phyloP scores from a whole-genome alignment of 768 basidiomycete genomes.

The Boletus fagicola region DNA sequence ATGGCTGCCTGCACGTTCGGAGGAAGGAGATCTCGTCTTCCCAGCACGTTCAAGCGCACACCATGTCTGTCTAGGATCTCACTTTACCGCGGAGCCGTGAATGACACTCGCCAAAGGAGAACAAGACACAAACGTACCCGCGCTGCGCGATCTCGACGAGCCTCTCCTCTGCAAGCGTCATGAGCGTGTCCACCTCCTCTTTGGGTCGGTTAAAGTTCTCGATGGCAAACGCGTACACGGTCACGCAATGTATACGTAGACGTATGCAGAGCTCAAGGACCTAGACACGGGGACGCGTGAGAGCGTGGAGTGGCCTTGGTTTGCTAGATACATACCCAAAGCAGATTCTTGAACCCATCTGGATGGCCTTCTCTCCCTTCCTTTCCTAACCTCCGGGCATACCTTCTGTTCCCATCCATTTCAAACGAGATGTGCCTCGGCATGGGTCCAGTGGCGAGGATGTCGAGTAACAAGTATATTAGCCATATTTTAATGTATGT shows the following conservation, averaged over 20 bases:
- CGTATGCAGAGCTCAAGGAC: slow-evolving; percentile 81
- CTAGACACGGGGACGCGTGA: slow-evolving; percentile 39
- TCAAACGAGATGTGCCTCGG: slow-evolving; percentile 91
- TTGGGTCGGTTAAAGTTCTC: slow-evolving; percentile 91
- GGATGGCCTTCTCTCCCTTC: slow-evolving; percentile 76
- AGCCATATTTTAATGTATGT: slow-evolving; percentile 24
- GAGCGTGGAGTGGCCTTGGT: background rate
- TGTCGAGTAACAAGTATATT: slow-evolving; percentile 49
- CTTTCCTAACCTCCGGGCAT: slow-evolving; percentile 68
- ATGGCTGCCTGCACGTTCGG: slow-evolving; percentile 67
- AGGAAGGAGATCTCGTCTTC: slow-evolving; percentile 74
- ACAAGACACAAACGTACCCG: slow-evolving; percentile 54
- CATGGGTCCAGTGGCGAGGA: slow-evolving; percentile 80
- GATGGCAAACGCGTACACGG: slow-evolving; percentile 97
- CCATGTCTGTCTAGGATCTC: slow-evolving; percentile 79
- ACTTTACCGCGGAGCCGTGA: slow-evolving; percentile 39
- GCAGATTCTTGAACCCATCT: slow-evolving; percentile 78
- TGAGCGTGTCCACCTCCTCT: slow-evolving; percentile 84
- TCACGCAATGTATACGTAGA: slow-evolving; percentile 79
- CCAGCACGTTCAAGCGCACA: slow-evolving; percentile 81
- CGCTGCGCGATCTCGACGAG: slow-evolving; percentile 74
- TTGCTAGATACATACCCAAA: slow-evolving; percentile 55
- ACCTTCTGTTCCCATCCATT: slow-evolving; percentile 96
- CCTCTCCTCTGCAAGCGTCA: slow-evolving; percentile 78
- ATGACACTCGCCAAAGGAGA: background rate